A percentile compares a stretch with the other conserved stretches of the same genome.
Conservation (phyloP, 2,329 filamentous ascomycete genomes). For the Onygenales sp. region DNA sequence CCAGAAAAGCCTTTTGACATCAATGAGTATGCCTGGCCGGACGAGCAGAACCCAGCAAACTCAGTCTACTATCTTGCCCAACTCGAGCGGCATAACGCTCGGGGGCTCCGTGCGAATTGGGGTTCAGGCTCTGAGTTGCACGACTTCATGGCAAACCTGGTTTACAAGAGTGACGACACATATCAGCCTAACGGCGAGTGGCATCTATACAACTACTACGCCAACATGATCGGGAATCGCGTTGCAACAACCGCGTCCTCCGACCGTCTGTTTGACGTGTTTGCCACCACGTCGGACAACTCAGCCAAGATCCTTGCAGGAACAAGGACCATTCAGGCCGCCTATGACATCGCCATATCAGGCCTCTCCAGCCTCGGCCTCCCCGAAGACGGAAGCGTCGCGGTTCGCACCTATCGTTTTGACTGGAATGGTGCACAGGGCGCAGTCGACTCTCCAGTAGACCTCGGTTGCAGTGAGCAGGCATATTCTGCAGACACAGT, state of each 20-base stretch:
- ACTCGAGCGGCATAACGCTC: slow-evolving; percentile 35
- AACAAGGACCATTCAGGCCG: slow-evolving; percentile 14
- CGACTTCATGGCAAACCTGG: slow-evolving; percentile 34
- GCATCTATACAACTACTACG: slow-evolving; percentile 37
- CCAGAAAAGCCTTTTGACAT: slow-evolving; percentile 14
- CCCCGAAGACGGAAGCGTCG: slow-evolving; percentile 21
- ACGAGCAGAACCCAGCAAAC: slow-evolving; percentile 33
- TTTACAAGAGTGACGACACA: slow-evolving; percentile 20
- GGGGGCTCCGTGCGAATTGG: slow-evolving; percentile 40
- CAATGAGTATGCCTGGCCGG: slow-evolving; percentile 39
- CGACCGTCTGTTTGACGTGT: slow-evolving; percentile 28
- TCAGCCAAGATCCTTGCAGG: slow-evolving; percentile 25
- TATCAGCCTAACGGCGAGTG: slow-evolving; percentile 34
- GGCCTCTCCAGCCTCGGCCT: slow-evolving; percentile 25
- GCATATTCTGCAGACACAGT: no score
- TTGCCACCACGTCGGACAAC: slow-evolving; percentile 21
- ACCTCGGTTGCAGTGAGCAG: no score
- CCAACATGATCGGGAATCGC: slow-evolving; percentile 33
- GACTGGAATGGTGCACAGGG: neutral
- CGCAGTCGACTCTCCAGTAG: no score
- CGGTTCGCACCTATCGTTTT: slow-evolving; percentile 23
- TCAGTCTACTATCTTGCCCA: slow-evolving; percentile 35
- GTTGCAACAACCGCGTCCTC: slow-evolving; percentile 23
- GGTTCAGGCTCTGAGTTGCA: slow-evolving; percentile 30
- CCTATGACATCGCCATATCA: slow-evolving; percentile 27